These are phyloP conservation scores for Leishmania tarentolae DNA, from an alignment of 208 protist species.

Conservation along the genomic window DNA sequence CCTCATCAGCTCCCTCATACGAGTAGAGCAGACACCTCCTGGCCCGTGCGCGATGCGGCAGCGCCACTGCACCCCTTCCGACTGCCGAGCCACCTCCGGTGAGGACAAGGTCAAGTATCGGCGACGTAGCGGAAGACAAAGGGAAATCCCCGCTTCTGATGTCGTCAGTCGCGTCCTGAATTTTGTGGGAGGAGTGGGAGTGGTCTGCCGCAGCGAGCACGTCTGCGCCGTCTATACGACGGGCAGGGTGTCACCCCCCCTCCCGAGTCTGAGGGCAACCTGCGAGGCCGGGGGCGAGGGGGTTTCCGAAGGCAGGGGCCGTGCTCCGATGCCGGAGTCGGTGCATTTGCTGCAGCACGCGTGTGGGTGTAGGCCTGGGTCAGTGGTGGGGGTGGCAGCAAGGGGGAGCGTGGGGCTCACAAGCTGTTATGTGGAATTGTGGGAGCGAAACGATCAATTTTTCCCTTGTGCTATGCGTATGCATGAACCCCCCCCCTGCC, in stretches of 20 bases:
- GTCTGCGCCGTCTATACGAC: background rate
- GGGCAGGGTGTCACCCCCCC: background rate
- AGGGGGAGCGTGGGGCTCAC: background rate
- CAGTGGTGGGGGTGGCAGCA: background rate
- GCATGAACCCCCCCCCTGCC: too few relatives aligned
- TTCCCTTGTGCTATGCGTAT: too few relatives aligned
- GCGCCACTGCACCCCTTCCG: background rate
- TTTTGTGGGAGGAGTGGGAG: background rate
- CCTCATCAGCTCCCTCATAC: too few relatives aligned
- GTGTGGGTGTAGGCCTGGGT: background rate
- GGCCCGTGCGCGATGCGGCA: too few relatives aligned
- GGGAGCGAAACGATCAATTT: too few relatives aligned
- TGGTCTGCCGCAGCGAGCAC: too few relatives aligned
- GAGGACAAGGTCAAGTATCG: background rate
- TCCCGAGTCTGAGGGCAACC: too few relatives aligned
- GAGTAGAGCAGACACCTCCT: background rate
- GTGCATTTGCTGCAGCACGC: background rate
- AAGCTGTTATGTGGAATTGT: background rate
- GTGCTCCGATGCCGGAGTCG: background rate
- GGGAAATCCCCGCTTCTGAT: background rate
- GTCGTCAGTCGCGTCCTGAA: background rate
- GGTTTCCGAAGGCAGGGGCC: background rate
- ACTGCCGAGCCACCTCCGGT: background rate
- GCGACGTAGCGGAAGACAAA: background rate
- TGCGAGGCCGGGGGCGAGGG: background rate